Conservation (phyloP, 345 rosid genomes). For the Syzygium aqueum region DNA sequence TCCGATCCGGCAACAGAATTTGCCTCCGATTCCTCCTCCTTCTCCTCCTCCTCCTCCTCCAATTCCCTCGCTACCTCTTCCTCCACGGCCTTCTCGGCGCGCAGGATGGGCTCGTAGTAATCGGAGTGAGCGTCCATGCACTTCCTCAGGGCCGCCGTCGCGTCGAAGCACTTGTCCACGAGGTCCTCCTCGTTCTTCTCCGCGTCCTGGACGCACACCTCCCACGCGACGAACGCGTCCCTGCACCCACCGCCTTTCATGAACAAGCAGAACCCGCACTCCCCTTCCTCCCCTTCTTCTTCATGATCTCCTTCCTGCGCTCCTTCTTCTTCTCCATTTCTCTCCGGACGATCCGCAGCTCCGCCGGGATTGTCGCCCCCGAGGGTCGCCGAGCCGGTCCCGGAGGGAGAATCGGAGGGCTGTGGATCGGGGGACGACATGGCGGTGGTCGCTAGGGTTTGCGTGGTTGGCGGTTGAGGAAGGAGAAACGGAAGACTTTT, state of each 20-base stretch:
- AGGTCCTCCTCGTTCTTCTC: constrained; percentile 59
- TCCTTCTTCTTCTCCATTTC: not conserved
- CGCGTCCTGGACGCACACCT: constrained; percentile 58
- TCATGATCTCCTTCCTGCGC: not conserved
- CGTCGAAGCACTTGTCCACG: constrained; percentile 68
- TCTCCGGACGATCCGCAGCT: not conserved
- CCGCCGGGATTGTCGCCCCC: not conserved
- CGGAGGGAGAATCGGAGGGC: not conserved
- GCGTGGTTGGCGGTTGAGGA: not conserved
- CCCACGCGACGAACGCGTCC: constrained; percentile 64
- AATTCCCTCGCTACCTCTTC: constrained; percentile 38
- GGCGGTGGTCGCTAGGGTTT: not conserved
- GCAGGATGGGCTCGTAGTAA: constrained; percentile 72
- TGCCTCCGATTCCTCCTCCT: constrained; percentile 2
- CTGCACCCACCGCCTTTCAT: constrained; percentile 95
- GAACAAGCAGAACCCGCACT: constrained; percentile 80
- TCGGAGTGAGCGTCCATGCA: constrained; percentile 81
- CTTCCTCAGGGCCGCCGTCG: constrained; percentile 38
- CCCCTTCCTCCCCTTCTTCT: constrained; percentile 51
- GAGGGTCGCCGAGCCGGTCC: not conserved
- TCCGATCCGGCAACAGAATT: not conserved
- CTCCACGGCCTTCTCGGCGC: constrained; percentile 69
- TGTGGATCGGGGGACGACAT: not conserved
- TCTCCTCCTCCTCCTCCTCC: constrained; percentile 24
- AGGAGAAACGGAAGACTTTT: not conserved